phyloP scores from a whole-genome alignment of 805 yeast genomes.

The Metschnikowia peoriensis region DNA sequence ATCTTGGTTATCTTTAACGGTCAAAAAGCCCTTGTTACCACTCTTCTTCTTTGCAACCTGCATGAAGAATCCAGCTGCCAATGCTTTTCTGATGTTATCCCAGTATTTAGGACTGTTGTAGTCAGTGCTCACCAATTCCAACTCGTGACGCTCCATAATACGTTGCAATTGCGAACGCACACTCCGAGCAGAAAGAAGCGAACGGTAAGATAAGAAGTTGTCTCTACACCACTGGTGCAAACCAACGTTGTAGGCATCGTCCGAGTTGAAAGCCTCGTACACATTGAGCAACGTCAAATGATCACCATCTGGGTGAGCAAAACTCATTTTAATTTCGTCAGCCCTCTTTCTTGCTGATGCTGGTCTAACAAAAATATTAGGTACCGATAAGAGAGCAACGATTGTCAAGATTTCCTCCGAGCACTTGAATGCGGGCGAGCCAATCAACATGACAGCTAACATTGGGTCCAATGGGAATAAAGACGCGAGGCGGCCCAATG shows the following conservation, averaged over 20 bases:
- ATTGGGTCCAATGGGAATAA: constrained; percentile 95
- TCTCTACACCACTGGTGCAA: constrained; percentile 87
- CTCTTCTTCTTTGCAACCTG: constrained; percentile 92
- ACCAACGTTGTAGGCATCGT: constrained; percentile 67
- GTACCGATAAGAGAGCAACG: constrained; percentile 89
- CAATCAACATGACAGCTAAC: constrained; percentile 89
- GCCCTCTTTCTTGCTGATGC: constrained; percentile 83
- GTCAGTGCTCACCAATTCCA: constrained; percentile 69
- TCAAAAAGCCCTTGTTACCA: constrained; percentile 74
- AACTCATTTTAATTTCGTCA: constrained; percentile 81
- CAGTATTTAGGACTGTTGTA: constrained; percentile 59
- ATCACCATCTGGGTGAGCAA: constrained; percentile 94
- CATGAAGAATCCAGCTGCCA: constrained; percentile 95
- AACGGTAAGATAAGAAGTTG: constrained; percentile 78
- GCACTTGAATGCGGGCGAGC: constrained; percentile 80
- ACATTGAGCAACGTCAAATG: constrained; percentile 89
- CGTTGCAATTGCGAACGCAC: constrained; percentile 82
- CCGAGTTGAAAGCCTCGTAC: constrained; percentile 75
- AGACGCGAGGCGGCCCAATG: constrained; percentile 86
- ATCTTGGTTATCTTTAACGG: constrained; percentile 95
- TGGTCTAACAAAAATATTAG: constrained; percentile 93
- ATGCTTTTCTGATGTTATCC: constrained; percentile 78
- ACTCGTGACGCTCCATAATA: constrained; percentile 77
- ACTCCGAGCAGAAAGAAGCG: constrained; percentile 80
- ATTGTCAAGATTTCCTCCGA: constrained; percentile 86